Evolutionary conservation across 164 flowering plant genomes (phyloP), one percentile per base, ranked within the genome.

Genomic region (Taxillus chinensis): DNA sequence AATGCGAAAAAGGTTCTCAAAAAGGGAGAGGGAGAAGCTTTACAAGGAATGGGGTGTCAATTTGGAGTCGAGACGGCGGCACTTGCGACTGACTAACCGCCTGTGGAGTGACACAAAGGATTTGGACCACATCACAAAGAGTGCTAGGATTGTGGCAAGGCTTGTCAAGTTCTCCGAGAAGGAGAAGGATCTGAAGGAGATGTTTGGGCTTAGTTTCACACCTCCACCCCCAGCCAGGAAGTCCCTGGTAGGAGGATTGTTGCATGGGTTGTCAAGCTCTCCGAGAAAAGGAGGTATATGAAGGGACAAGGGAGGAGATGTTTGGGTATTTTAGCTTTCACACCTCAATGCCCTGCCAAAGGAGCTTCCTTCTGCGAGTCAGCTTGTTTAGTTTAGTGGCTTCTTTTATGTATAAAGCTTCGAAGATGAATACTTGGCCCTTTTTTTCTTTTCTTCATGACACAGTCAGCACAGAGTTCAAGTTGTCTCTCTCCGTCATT

Each of bases 151-250:
- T 60, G 84, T 95, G 8, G 90, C 90, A 3, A 89, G 78, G 74
- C 75, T 91, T 57, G 69, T 85, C 15, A 84, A 80, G 55, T 77
- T 89, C 57, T 61, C 66, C 0, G 86, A 83, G 64, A 81, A 82
- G 45, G 97, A 85, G n/a, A 63, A 75, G 50, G 84, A 85, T 46
- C 71, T 79, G 39, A 91, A 89, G 77, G 96, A 82, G 73, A 95
- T 86, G 93, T 89, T 91, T 62, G 93, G 96, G 9, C 92, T 95
- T n/a, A 86, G 89, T 75, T 89, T 95, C 72, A 70, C 89, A 4
- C 85, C 92, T 5, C 74, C 75, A 17, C 61, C 45, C 54, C 40
- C 71, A 8, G 74, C 70, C 40, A 74, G 83, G 63, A 82, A 78
- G 71, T 84, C 87, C 41, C 73, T 49, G 55, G 71, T 27, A 27